Conservation (phyloP, 1,139 yeast species). For the Taphrina populina region DNA sequence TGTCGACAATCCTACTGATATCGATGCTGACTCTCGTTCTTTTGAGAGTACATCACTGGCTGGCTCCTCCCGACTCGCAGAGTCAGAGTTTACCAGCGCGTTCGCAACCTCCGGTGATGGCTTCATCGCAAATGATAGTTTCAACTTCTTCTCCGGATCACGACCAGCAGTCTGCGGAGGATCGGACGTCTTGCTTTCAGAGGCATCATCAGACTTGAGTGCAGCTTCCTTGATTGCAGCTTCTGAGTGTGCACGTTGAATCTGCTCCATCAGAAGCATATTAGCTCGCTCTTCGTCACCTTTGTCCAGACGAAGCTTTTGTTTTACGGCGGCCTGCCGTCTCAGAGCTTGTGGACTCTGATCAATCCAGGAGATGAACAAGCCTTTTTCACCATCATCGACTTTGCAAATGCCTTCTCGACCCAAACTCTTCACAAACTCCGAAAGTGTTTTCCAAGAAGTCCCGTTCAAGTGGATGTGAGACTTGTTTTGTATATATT, state of each 20-base stretch:
- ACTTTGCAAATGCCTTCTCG: constrained; percentile 60
- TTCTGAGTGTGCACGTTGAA: constrained; percentile 49
- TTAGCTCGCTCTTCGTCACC: constrained; percentile 52
- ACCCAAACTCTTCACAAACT: constrained; percentile 66
- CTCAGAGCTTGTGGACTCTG: constrained; percentile 51
- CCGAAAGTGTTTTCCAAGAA: constrained; percentile 67
- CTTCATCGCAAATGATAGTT: constrained; percentile 11
- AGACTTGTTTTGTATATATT: constrained; percentile 67
- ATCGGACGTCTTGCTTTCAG: too few species aligned
- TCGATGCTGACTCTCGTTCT: not conserved
- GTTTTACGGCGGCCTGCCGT: constrained; percentile 47
- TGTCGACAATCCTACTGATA: too few species aligned
- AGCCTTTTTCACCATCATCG: constrained; percentile 50
- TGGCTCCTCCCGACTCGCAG: too few species aligned
- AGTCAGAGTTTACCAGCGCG: too few species aligned
- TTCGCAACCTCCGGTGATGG: too few species aligned
- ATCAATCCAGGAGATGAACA: constrained; percentile 57
- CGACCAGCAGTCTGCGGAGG: too few species aligned
- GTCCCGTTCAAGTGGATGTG: constrained; percentile 93
- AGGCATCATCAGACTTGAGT: not conserved
- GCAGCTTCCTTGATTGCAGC: constrained; percentile 29
- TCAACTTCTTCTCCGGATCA: constrained; percentile 19
- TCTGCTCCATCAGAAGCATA: constrained; percentile 55
- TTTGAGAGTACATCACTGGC: too few species aligned
- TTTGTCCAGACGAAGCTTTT: constrained; percentile 47